Base-by-base conservation (phyloP, 306 rosid species). In the Begonia peltatifolia region DNA sequence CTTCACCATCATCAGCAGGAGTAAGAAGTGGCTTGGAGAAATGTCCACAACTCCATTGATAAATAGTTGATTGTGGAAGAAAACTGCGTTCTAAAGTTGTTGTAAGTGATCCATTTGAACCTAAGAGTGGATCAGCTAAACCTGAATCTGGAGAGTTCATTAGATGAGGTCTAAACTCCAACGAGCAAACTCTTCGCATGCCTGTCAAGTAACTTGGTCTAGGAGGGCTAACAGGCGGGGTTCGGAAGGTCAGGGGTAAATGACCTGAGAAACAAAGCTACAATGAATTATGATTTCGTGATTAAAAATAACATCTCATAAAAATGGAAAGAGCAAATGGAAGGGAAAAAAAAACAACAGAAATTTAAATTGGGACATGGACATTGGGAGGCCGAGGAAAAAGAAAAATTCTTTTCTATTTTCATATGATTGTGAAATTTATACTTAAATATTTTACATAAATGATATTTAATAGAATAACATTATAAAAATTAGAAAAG, bases 211-310 rank as follows among this genome's bases (percentile, higher is more conserved):
- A 83, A 71, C 72, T 87, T 56, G 87, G 66, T 58, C 93, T 81
- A 59, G 99, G 96, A 74, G 99, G 99, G 62, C 99, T 92, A 59
- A 92, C 99, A 50, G 96, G 99, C 62, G 99, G 96, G 58, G 99
- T 92, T 75, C 94, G 94, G 63, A 86, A 90, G 56, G 90, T 75
- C 50, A 84, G 72, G 47, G 99, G 84, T 68, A 79, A 63, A 59
- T 75, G 96, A 69, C 96, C 96, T 92, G 77, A 62, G 51, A 67
- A 30, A 5, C 8, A 9, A 5, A 30, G 38, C 23, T 20, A n/a
- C 38, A 30, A 6, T 30, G 38, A 30, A 20, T 20, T 30, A 30
- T 30, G 9, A 30, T 20, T 20, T 20, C 1, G 4, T 20, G 38
- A 2, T 30, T 30, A 30, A 5, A 30, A 30, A 7, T 30, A 3